phyloP scores from a whole-genome alignment of 179 eudicot genomes.

The Vitellaria paradoxa region DNA sequence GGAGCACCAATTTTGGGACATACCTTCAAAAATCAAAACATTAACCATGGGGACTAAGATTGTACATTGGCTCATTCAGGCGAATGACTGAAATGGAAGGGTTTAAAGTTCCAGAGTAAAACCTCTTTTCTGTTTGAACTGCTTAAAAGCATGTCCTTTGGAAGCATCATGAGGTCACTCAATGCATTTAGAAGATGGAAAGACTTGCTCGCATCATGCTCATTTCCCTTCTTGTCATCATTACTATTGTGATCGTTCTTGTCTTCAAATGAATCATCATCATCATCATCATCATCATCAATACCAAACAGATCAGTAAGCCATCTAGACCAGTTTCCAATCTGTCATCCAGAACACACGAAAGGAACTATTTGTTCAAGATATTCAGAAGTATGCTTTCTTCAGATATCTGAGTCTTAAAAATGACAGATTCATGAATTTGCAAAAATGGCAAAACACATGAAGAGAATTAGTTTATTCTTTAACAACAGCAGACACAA shows the following conservation, averaged over 20 bases:
- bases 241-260: conserved; percentile 23
- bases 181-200: conserved; percentile 70
- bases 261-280: conserved; percentile 35
- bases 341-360: conserved; percentile 33
- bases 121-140: conserved; percentile 69
- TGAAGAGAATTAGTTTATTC: neutral
- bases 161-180: conserved; percentile 93
- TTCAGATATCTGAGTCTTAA: neutral
- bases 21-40: conserved; percentile 41
- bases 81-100: neutral
- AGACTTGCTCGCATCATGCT: conserved; percentile 36
- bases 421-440: neutral
- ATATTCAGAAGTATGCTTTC: neutral
- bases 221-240: conserved; percentile 22
- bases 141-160: conserved; percentile 73
- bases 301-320: conserved; percentile 63
- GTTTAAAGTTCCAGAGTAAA: neutral
- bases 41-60: neutral
- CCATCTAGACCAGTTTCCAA: conserved; percentile 95
- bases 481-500: neutral
- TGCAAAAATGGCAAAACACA: neutral
- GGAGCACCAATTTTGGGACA: conserved; percentile 75
- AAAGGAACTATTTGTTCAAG: neutral
- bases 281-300: conserved; percentile 46
- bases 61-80: neutral